Evolutionary conservation across 805 yeast genomes (phyloP).

Genomic region (Clavispora fructus): DNA sequence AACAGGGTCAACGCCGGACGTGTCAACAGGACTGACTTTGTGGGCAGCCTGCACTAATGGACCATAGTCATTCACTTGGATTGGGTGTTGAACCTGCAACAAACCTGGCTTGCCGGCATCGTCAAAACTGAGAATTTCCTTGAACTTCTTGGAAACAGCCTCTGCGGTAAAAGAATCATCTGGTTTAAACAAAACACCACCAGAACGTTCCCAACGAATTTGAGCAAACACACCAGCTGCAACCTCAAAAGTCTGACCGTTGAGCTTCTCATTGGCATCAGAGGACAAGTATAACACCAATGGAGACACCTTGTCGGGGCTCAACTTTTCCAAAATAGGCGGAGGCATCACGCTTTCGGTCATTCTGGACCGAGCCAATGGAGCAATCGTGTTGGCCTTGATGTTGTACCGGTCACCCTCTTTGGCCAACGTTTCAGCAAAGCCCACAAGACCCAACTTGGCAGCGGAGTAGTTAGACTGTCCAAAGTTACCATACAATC

Average conservation of each 20-base stretch:
- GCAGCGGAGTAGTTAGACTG: constrained; percentile 96
- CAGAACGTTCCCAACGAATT: constrained; percentile 90
- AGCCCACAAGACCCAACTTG: constrained; percentile 82
- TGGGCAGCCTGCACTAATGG: constrained; percentile 50
- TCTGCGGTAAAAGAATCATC: constrained; percentile 78
- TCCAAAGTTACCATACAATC: constrained; percentile 94
- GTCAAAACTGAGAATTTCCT: constrained; percentile 58
- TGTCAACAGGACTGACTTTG: constrained; percentile 47
- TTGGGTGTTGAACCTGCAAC: constrained; percentile 60
- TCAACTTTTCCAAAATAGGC: constrained; percentile 70
- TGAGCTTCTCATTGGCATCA: constrained; percentile 46
- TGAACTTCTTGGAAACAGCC: constrained; percentile 64
- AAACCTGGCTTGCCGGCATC: constrained; percentile 47
- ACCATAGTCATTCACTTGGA: constrained; percentile 65
- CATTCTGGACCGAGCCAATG: constrained; percentile 94
- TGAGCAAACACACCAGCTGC: constrained; percentile 94
- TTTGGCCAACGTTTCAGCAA: constrained; percentile 90
- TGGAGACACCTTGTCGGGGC: constrained; percentile 90
- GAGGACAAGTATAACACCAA: constrained; percentile 77
- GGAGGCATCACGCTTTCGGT: constrained; percentile 87
- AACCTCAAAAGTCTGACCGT: constrained; percentile 79
- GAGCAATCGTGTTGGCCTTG: constrained; percentile 82
- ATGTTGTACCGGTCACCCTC: constrained; percentile 88
- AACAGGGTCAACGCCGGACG: constrained; percentile 36
- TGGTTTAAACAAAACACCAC: constrained; percentile 80